Conservation (phyloP, 164 flowering plant species). For the Vitis labrusca region DNA sequence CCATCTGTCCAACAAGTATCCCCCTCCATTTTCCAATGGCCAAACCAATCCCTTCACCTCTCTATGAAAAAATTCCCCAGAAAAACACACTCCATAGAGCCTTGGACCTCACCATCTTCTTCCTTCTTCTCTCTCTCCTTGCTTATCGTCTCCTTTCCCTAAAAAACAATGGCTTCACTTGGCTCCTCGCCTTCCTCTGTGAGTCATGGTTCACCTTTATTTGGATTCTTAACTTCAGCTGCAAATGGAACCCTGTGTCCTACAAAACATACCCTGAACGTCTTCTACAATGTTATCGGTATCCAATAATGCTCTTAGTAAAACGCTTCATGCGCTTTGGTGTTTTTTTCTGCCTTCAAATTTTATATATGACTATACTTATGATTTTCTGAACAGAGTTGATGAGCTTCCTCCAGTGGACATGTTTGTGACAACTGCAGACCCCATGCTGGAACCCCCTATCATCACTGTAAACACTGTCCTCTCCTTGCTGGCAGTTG, state of each 20-base stretch:
- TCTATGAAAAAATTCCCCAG: constrained; percentile 25
- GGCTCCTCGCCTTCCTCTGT: constrained; percentile 50
- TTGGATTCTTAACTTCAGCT: constrained; percentile 32
- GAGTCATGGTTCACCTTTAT: constrained; percentile 57
- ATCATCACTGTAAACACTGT: constrained; percentile 63
- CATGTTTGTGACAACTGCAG: constrained; percentile 75
- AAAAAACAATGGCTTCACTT: constrained; percentile 23
- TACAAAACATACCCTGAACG: constrained; percentile 42
- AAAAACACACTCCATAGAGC: constrained; percentile 25
- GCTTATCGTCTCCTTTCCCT: constrained; percentile 35
- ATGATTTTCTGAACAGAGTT: constrained; percentile 3
- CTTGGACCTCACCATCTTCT: constrained; percentile 27
- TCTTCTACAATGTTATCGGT: constrained; percentile 35
- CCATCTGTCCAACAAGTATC: no score
- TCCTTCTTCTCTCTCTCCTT: constrained; percentile 51
- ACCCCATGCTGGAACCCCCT: constrained; percentile 57
- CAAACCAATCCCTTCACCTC: constrained; percentile 8
- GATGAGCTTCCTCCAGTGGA: constrained; percentile 61
- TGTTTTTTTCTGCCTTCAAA: no score
- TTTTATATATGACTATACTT: not conserved
- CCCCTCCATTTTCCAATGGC: no score
- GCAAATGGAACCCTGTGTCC: constrained; percentile 41
- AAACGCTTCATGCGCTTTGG: no score
- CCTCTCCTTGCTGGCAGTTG: constrained; percentile 57
- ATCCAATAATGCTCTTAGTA: no score